Evolutionary conservation across 2,329 filamentous ascomycete species (phyloP), one percentile per base, ranked within the genome.

Genomic region (Aspergillus melleus): DNA sequence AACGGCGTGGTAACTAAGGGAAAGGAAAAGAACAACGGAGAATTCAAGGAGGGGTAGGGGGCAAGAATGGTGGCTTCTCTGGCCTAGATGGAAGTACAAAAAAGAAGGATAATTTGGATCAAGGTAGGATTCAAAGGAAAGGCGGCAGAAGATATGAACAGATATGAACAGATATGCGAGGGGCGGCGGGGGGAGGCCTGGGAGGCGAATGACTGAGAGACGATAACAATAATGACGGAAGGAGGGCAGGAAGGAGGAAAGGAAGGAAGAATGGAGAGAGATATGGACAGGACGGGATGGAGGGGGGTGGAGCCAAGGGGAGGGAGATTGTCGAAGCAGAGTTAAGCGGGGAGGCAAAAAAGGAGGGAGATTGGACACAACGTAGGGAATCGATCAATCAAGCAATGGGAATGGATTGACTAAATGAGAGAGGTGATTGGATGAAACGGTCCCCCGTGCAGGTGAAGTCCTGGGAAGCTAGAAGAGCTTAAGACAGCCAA

Each of bases 181-280:
- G 16, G 16, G 16, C 5, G 32, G 6, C 1, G 36, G 16, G 16
- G 4, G 36, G 16, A 14, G 24, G 24, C 24, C 24, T 24, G 24
- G 24, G 24, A 24, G 24, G 24, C 24, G 24, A 24, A 24, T 24
- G 24, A 24, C 24, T 24, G 20, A 52, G 39, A 55, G 47, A 49
- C 47, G 52, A 53, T 53, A 59, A 47, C 36, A 52, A 57, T 30
- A 54, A n/a, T 22, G 56, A 55, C n/a, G 55, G 53, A 44, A 47
- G 32, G 29, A 53, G 44, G 52, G 55, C 52, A 22, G 22, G 42
- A 49, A 39, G 55, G 53, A 44, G 47, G 32, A 24, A 53, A 47
- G 52, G 57, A 53, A 44, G 36, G 42, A 56, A 52, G 42, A 49
- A 42, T 42, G 36, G 36, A 6, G 16, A 42, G 16, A 42, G 32